Conservation (phyloP, 1,284 basidiomycete species). For the Schizophyllum amplum region DNA sequence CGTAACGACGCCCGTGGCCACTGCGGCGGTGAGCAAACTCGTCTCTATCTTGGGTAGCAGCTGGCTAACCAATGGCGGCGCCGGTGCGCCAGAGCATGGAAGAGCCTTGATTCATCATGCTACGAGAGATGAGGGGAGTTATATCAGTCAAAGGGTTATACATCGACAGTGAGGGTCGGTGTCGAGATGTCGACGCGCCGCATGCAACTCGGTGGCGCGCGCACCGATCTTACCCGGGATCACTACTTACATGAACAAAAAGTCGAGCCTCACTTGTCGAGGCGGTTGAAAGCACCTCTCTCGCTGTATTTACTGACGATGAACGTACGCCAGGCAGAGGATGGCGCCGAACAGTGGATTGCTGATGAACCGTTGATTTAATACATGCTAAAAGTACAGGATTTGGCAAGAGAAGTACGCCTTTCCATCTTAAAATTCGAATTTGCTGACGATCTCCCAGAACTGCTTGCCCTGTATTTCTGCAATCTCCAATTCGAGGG, state of each 20-base stretch:
- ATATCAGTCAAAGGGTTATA: not conserved
- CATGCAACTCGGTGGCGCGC: too few species aligned
- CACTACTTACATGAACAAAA: too few species aligned
- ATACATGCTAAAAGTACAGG: too few species aligned
- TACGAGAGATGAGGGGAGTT: not conserved
- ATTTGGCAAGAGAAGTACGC: too few species aligned
- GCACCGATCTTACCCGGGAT: too few species aligned
- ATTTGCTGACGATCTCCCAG: constrained; percentile 40
- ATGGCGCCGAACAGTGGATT: too few species aligned
- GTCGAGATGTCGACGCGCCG: not conserved
- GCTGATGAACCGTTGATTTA: too few species aligned
- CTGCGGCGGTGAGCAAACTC: constrained; percentile 23
- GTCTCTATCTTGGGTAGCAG: not conserved
- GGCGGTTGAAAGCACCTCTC: too few species aligned
- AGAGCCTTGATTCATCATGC: constrained; percentile 5
- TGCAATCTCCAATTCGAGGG: constrained; percentile 61
- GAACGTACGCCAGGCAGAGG: too few species aligned
- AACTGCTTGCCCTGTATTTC: constrained; percentile 58
- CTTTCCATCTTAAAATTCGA: constrained; percentile 25
- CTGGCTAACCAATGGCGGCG: constrained; percentile 23
- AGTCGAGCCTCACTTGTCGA: too few species aligned
- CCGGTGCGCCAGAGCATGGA: constrained; percentile 33
- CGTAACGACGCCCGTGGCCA: constrained; percentile 47
- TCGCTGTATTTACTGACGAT: too few species aligned
- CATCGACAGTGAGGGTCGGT: not conserved